Conservation (phyloP, 345 rosid genomes). For the Moricandia arvensis region DNA sequence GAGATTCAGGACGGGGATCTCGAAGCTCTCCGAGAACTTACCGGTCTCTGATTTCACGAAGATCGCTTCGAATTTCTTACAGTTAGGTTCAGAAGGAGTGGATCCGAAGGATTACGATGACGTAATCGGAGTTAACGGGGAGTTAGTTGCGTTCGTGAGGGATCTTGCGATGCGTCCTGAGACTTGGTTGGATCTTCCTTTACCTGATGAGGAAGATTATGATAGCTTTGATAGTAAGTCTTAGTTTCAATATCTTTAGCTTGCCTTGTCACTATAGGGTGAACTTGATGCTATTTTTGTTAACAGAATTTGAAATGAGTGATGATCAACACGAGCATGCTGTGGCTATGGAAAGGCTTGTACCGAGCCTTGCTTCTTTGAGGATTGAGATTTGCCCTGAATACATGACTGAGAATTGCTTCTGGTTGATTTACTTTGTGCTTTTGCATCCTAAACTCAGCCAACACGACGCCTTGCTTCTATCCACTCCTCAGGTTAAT, state of each 20-base stretch:
- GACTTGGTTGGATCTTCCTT: conserved; percentile 88
- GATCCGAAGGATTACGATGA: conserved; percentile 32
- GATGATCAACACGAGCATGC: conserved; percentile 80
- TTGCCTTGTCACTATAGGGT: background rate
- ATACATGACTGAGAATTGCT: conserved; percentile 82
- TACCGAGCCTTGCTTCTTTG: conserved; percentile 69
- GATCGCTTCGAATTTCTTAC: conserved; percentile 49
- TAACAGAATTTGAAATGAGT: conserved; percentile 71
- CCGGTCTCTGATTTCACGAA: conserved; percentile 46
- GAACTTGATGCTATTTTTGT: conserved; percentile 5
- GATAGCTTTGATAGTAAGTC: conserved; percentile 62
- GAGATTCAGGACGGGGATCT: conserved; percentile 51
- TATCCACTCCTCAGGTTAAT: conserved; percentile 71
- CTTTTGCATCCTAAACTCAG: conserved; percentile 82
- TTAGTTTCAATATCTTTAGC: background rate
- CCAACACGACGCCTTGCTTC: conserved; percentile 64
- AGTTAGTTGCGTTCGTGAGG: conserved; percentile 66
- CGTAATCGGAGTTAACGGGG: conserved; percentile 66
- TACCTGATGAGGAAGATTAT: conserved; percentile 69
- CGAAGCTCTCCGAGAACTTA: conserved; percentile 71
- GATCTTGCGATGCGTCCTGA: conserved; percentile 82
- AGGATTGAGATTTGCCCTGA: conserved; percentile 89
- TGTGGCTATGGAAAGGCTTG: conserved; percentile 62
- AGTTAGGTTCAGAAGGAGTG: conserved; percentile 42
- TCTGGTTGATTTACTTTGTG: conserved; percentile 95